A percentile compares a stretch with the other conserved stretches of the same genome.
Conservation (phyloP, 495 filamentous ascomycete species). For the Hypoxylon trugodes region DNA sequence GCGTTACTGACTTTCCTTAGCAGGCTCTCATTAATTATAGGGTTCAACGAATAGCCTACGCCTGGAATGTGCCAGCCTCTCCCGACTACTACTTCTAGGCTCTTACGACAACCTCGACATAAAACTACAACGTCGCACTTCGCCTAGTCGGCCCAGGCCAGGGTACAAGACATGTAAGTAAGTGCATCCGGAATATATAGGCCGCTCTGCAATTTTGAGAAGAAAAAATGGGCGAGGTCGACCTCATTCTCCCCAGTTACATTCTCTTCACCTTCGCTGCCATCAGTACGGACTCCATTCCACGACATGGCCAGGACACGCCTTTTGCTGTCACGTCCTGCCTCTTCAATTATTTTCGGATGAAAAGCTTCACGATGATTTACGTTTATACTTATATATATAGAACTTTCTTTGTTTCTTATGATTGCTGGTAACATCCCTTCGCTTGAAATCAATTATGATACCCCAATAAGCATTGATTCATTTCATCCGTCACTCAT, state of each 20-base stretch:
- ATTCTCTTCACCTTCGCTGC: slow-evolving; percentile 16
- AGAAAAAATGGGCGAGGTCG: slow-evolving; percentile 14
- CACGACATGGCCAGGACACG: slow-evolving; percentile 36
- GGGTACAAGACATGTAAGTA: slow-evolving; percentile 21
- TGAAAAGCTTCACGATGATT: slow-evolving; percentile 19
- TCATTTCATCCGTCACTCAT: slow-evolving; percentile 1
- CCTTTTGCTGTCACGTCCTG: slow-evolving; percentile 31
- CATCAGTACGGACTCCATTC: slow-evolving; percentile 34
- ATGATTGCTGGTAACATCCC: slow-evolving; percentile 9
- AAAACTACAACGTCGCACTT: slow-evolving; percentile 27
- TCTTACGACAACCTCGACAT: slow-evolving; percentile 9
- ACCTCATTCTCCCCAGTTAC: too few relatives aligned
- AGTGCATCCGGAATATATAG: slow-evolving; percentile 5
- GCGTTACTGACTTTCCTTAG: slow-evolving; percentile 12
- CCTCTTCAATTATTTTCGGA: slow-evolving; percentile 32
- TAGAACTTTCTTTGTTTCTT: slow-evolving; percentile 34
- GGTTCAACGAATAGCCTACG: slow-evolving; percentile 22
- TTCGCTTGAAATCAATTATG: slow-evolving; percentile 1
- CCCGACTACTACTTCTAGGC: neutral
- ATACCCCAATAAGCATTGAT: slow-evolving; percentile 7
- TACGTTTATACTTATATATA: slow-evolving; percentile 9
- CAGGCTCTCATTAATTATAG: neutral
- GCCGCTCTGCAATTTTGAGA: neutral
- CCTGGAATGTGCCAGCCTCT: slow-evolving; percentile 33
- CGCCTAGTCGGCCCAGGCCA: slow-evolving; percentile 3